phyloP scores from a whole-genome alignment of 495 filamentous ascomycete species.

The Penicillium macrosclerotiorum region DNA sequence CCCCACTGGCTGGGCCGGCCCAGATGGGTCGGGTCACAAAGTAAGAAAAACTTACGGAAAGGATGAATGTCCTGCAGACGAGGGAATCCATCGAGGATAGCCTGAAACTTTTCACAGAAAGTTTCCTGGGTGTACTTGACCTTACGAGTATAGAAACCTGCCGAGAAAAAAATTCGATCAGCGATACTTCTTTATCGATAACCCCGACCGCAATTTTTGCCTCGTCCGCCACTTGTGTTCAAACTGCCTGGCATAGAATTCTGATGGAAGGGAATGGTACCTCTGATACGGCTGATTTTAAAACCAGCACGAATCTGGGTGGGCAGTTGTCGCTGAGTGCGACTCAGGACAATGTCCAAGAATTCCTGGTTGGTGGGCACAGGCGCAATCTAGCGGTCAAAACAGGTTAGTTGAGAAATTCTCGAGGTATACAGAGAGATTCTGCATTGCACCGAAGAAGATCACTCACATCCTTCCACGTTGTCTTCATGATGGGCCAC shows the following conservation, averaged over 20 bases:
- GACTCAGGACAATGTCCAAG: constrained; percentile 90
- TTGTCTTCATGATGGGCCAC: constrained; percentile 64
- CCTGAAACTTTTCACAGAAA: constrained; percentile 86
- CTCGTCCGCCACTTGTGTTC: neutral
- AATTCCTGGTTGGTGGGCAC: constrained; percentile 95
- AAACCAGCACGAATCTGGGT: constrained; percentile 96
- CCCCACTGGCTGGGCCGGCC: constrained; percentile 1
- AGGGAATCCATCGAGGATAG: constrained; percentile 90
- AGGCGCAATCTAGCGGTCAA: constrained; percentile 67
- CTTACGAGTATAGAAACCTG: constrained; percentile 93
- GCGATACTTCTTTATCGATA: constrained; percentile 26
- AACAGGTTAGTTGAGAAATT: constrained; percentile 21
- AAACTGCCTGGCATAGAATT: constrained; percentile 1
- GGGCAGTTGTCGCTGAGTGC: constrained; percentile 90
- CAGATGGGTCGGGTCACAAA: neutral
- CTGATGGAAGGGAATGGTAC: constrained; percentile 32
- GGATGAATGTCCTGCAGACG: constrained; percentile 94
- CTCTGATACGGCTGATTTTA: constrained; percentile 92
- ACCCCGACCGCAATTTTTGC: constrained; percentile 22
- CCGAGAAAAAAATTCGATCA: constrained; percentile 26
- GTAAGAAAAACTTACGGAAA: constrained; percentile 71
- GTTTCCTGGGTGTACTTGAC: constrained; percentile 99
- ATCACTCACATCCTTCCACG: constrained; percentile 61
- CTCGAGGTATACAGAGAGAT: neutral
- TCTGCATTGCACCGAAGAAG: neutral